Conservation (phyloP, 495 filamentous ascomycete genomes). For the Tuber calosporum region DNA sequence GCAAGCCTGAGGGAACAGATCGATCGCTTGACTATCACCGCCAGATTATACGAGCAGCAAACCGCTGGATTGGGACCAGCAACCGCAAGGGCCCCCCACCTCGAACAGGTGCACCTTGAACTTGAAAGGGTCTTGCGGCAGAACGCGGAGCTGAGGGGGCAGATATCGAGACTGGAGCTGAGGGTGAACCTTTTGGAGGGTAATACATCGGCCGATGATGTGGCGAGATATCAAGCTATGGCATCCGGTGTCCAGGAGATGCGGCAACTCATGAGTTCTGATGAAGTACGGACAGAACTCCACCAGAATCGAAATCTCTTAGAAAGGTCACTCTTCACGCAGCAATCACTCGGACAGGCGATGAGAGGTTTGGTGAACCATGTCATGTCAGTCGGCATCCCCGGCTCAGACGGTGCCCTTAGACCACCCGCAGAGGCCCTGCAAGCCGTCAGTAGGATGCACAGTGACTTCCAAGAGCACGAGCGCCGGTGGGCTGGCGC, state of each 20-base stretch:
- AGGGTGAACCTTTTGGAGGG: not conserved
- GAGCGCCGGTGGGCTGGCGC: not conserved
- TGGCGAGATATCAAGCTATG: not conserved
- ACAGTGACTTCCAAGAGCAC: not conserved
- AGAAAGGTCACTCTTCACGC: not conserved
- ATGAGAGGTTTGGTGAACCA: not conserved
- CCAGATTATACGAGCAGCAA: not conserved
- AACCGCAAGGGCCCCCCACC: not conserved
- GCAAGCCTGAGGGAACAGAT: not conserved
- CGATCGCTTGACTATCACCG: not conserved
- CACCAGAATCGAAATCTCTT: not conserved
- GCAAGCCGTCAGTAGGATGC: not conserved
- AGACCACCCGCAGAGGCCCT: not conserved
- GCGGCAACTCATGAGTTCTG: not conserved
- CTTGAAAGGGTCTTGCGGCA: not conserved
- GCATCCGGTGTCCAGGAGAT: not conserved
- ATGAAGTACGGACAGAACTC: not conserved
- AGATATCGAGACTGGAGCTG: not conserved
- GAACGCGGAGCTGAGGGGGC: not conserved
- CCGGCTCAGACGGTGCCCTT: not conserved
- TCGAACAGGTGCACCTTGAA: not conserved
- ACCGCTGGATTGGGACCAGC: not conserved
- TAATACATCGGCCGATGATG: not conserved
- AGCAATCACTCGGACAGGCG: not conserved
- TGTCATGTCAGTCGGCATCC: not conserved